Conservation (phyloP, 1,139 yeast species). For the Barnettozyma hawaiiensis region DNA sequence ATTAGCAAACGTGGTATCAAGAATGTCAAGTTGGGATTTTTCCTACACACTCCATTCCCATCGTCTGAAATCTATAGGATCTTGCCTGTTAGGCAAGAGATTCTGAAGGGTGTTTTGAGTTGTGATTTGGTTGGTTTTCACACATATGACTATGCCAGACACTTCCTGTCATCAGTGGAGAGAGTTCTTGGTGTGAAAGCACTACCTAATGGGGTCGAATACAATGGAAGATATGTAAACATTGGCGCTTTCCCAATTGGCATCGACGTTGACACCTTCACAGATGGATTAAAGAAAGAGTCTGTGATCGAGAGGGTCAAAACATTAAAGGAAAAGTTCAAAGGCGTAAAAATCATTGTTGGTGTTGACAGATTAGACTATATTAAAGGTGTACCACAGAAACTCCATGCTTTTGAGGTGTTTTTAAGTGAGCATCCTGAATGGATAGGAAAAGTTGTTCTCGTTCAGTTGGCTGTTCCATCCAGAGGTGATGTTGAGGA, state of each 20-base stretch:
- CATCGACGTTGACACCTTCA: constrained; percentile 87
- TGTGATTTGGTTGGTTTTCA: constrained; percentile 97
- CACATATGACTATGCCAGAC: constrained; percentile 99
- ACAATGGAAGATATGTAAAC: constrained; percentile 66
- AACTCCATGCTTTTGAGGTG: constrained; percentile 90
- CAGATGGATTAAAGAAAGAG: constrained; percentile 65
- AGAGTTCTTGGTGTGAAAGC: constrained; percentile 79
- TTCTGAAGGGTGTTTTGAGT: constrained; percentile 82
- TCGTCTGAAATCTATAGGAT: constrained; percentile 94
- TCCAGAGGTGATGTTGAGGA: constrained; percentile 98
- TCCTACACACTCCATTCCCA: constrained; percentile 97
- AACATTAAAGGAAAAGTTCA: constrained; percentile 54
- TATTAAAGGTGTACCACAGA: constrained; percentile 96
- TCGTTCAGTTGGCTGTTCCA: constrained; percentile 97
- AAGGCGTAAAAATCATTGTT: constrained; percentile 77
- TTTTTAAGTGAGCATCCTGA: constrained; percentile 91
- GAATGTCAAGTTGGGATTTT: constrained; percentile 81
- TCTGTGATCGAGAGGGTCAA: constrained; percentile 61
- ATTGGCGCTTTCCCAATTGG: constrained; percentile 99
- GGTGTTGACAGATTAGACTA: constrained; percentile 96
- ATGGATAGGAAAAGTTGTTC: constrained; percentile 95
- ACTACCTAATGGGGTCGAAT: constrained; percentile 86
- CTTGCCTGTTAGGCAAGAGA: constrained; percentile 91
- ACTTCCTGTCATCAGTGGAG: constrained; percentile 87
- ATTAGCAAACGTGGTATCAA: constrained; percentile 40